Percentiles rank a stretch among this genome's conserved stretches.
These are phyloP conservation scores for Tetradesmus obliquus DNA, from an alignment of 139 green algal species.

Conservation along the genomic window DNA sequence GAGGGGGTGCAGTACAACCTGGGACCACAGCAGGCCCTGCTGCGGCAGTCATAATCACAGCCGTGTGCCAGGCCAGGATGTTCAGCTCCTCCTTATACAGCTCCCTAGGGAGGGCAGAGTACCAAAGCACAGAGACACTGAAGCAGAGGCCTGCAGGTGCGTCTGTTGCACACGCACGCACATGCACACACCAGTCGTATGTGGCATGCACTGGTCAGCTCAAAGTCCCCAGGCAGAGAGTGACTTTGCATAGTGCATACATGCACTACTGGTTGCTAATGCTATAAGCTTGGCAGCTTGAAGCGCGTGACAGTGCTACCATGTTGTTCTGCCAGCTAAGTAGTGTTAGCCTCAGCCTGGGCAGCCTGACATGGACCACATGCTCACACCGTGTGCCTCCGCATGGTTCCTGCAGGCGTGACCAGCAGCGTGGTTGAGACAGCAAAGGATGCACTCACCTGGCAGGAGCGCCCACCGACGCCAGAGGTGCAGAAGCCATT, in stretches of 20 bases:
- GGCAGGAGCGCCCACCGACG: constrained; percentile 60
- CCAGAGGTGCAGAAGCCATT: constrained; percentile 67
- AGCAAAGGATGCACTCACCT: constrained; percentile 62
- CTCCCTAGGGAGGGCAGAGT: not conserved
- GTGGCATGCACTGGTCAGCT: not conserved
- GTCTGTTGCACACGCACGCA: no score
- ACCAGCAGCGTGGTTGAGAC: constrained; percentile 38
- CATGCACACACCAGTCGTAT: not conserved
- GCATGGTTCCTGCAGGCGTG: constrained; percentile 46
- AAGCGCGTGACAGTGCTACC: no score
- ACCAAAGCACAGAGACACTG: constrained; percentile 19
- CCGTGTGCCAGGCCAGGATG: not conserved
- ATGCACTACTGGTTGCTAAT: not conserved
- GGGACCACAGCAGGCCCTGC: not conserved
- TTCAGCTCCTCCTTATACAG: not conserved
- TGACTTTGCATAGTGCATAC: no score
- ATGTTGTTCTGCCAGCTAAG: no score
- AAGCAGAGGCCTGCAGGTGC: constrained; percentile 6
- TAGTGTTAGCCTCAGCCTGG: no score
- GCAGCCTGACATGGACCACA: no score
- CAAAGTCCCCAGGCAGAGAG: no score
- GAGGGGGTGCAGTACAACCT: not conserved
- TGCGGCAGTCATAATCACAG: not conserved
- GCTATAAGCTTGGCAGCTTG: no score
- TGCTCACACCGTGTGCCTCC: not conserved